Base-by-base conservation (phyloP, 345 rosid genomes). In the Hibiscus trionum region DNA sequence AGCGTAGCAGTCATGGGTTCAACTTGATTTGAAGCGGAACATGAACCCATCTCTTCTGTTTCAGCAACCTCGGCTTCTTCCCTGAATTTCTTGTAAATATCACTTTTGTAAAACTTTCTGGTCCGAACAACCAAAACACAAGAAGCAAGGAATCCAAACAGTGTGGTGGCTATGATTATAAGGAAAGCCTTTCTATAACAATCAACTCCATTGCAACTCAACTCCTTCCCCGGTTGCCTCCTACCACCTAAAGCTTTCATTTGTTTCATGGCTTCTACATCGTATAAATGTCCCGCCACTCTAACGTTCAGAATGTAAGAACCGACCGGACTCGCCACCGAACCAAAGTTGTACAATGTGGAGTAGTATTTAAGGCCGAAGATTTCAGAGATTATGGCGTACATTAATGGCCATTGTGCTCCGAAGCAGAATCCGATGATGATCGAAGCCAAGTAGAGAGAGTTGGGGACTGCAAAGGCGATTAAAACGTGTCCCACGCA, bases 281-380 rank as follows among this genome's bases (percentile, higher is more conserved):
- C 90, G n/a, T 84, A 86, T 24, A 86, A 77, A 75, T 73, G 72
- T 53, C 90, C 86, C 0, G 88, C 75, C n/a, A 86, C 83, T 17
- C 69, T 66, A 19, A 84, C 86, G 61, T 78, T 84, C 15, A 84
- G 77, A 72, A 86, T 67, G 37, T 86, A 86, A 9, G 84, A 47
- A 16, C 90, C 90, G 26, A 82, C 72, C 1, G 90, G 86, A 62
- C 88, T 84, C 0, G 86, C 82, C 31, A 79, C 69, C 0, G 82
- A 69, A 3, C 86, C 88, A 3, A 82, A 75, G 61, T 84, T 82
- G 73, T 81, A 81, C 77, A 86, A 66, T 0, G 86, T 86, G 10
- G 88, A 76, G 73, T 84, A 86, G 73, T 84, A 81, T 73, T 84
- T 84, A 7, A 86, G 86, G 21, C 90, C 90, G 11, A 86, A 84